These are phyloP conservation scores for Penicillium daleae DNA, from an alignment of 495 filamentous ascomycete species.

Conservation along the genomic window DNA sequence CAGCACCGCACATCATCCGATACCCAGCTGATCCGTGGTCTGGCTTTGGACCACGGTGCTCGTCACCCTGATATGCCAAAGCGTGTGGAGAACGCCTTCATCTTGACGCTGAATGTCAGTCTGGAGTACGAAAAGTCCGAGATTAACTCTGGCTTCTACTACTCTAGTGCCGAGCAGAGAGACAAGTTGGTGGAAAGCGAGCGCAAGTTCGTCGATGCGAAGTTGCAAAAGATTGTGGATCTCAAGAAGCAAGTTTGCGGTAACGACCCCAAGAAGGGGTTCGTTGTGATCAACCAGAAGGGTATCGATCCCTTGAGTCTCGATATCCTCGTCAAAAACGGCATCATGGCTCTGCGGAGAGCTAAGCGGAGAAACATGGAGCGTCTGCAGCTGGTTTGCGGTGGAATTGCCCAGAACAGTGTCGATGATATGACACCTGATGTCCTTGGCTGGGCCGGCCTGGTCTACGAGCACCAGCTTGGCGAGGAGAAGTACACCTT, in stretches of 20 bases:
- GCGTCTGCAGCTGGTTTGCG: slow-evolving; percentile 90
- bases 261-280: slow-evolving; percentile 89
- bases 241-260: slow-evolving; percentile 98
- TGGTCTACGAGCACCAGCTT: slow-evolving; percentile 95
- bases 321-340: slow-evolving; percentile 96
- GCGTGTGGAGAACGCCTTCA: slow-evolving; percentile 90
- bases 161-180: slow-evolving; percentile 92
- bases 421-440: slow-evolving; percentile 91
- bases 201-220: slow-evolving; percentile 92
- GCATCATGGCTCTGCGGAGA: slow-evolving; percentile 88
- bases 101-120: slow-evolving; percentile 94
- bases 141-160: slow-evolving; percentile 99
- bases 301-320: slow-evolving; percentile 96
- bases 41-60: slow-evolving; percentile 94
- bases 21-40: slow-evolving; percentile 90
- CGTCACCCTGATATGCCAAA: slow-evolving; percentile 99
- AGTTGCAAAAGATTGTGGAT: slow-evolving; percentile 96
- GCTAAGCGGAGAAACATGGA: slow-evolving; percentile 99
- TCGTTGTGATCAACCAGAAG: slow-evolving; percentile 99
- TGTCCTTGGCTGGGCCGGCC: slow-evolving; percentile 92
- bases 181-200: slow-evolving; percentile 98
- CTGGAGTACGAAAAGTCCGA: slow-evolving; percentile 99
- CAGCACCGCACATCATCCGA: slow-evolving; percentile 95
- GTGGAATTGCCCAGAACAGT: slow-evolving; percentile 89
- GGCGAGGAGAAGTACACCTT: slow-evolving; percentile 99